Base-by-base conservation (phyloP, 2,329 filamentous ascomycete species). In the Geosmithia flava region DNA sequence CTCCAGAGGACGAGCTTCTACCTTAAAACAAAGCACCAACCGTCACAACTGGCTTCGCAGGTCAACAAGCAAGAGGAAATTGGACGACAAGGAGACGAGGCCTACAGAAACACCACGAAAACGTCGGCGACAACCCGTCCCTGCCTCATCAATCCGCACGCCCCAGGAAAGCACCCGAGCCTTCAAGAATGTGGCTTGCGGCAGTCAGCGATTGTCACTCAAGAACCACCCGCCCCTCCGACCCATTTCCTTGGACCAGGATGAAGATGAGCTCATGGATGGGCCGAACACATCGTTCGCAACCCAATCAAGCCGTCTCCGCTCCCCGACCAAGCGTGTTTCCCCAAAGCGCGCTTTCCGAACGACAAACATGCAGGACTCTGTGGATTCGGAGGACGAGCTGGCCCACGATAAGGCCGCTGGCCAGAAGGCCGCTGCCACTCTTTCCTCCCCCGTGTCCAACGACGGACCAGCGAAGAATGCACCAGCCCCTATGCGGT, bases 371-470 rank as follows among this genome's bases (percentile, higher is more conserved):
- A 33, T 17, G 4, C n/a, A 29, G 30, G 47, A 37, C 19, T 20
- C 40, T 39, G 27, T 17, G 20, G 40, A 39, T 37, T 49, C 47
- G 15, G 43, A 41, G 8, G 47, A 49, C 29, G 47, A 49, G 27
- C 43, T 49, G 7, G 20, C 47, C 4, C n/a, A 49, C 8, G 47
- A 46, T 8, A 37, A 42, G 16, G 15, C 16, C 16, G 44, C 43
- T 1, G 20, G 46, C 20, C 33, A 42, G n/a, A 42, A 42, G 37
- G 47, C 47, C 10, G 47, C 47, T 17, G 43, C 43, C 5, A 49
- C 43, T 13, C 43, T 49, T 3, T 49, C 47, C 11, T 49, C 47
- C 7, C 47, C 47, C 10, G 44, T 46, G 6, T 49, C 47, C n/a
- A 17, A 42, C 20, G 46, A 42, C 19, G 39, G 27, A 16, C n/a